Base-by-base conservation (phyloP, 768 basidiomycete species). In the Tylopilus vinaceipallidus region DNA sequence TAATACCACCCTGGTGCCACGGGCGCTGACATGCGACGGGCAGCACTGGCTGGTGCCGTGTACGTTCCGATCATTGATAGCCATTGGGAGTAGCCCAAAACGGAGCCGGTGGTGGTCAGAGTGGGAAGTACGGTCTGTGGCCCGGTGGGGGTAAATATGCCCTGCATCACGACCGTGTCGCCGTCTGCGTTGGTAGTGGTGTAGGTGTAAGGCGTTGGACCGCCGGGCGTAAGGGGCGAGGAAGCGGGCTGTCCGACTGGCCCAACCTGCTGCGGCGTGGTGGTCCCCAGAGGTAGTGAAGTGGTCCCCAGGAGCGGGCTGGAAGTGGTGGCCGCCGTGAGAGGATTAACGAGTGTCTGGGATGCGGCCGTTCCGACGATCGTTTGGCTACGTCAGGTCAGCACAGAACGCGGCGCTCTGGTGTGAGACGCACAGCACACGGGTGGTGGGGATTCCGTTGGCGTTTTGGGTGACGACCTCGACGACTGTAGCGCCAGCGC, bases 221-320 rank as follows among this genome's bases (percentile, higher is more conserved):
- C 79, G 6, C 75, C 74, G 27, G 79, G 70, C 3, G 66, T 59
- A 19, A 55, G 64, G 3, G 63, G 66, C 22, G 67, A 70, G 5
- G 76, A 26, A 3, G 59, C 72, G 20, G 82, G 81, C 54, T 78
- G 75, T 7, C 76, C 85, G 0, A 86, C 84, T 3, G 83, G 63
- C 20, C 47, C 67, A 45, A 41, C 59, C 12, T 39, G 50, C n/a
- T 36, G 45, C 22, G 59, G 7, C 9, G 69, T 45, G 16, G 69
- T 44, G 4, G 60, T 37, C 6, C 63, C 59, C 1, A 62, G 45
- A 2, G 62, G 24, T n/a, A 60, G 17, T 9, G 61, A 30, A 0
- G 68, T 53, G 2, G 67, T 54, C 27, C 37, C 52, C 13, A 22
- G 11, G 8, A 47, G 37, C 16, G 65, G 20, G 40, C 52, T 60